Percentiles rank a stretch among this genome's conserved stretches.
Evolutionary conservation across 805 yeast genomes (phyloP).

Genomic region (Ogataea wickerhamii): DNA sequence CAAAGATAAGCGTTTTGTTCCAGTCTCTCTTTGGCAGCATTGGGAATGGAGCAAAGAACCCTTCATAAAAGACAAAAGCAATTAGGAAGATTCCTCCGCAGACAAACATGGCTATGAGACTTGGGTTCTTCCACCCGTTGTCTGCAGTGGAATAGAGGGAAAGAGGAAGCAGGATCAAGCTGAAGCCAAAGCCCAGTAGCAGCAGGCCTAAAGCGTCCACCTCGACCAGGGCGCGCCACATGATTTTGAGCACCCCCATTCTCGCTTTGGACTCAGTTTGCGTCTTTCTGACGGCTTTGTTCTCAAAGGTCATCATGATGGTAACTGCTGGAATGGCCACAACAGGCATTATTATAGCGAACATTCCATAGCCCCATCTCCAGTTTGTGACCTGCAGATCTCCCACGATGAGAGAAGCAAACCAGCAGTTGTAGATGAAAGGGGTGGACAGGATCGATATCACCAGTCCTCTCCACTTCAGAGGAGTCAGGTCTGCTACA

Average conservation of each 20-base stretch:
- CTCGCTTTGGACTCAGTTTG: background rate
- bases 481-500: constrained; percentile 28
- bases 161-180: constrained; percentile 38
- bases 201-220: constrained; percentile 33
- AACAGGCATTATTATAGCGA: constrained; percentile 42
- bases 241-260: background rate
- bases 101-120: constrained; percentile 40
- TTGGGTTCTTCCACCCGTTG: constrained; percentile 36
- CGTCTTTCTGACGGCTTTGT: constrained; percentile 23
- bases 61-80: constrained; percentile 30
- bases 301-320: constrained; percentile 33
- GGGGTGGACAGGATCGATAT: constrained; percentile 33
- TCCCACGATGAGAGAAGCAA: constrained; percentile 38
- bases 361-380: constrained; percentile 53
- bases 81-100: constrained; percentile 37
- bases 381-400: constrained; percentile 36
- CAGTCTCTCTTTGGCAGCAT: constrained; percentile 36
- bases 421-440: constrained; percentile 40
- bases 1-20: constrained; percentile 37
- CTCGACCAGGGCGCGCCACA: constrained; percentile 29
- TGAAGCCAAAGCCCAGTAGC: constrained; percentile 37
- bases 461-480: constrained; percentile 28
- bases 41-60: constrained; percentile 34
- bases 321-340: constrained; percentile 33
- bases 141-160: constrained; percentile 33